Evolutionary conservation across 495 filamentous ascomycete genomes (phyloP), one percentile per base, ranked within the genome.

Genomic region (Penicillium coffeae): DNA sequence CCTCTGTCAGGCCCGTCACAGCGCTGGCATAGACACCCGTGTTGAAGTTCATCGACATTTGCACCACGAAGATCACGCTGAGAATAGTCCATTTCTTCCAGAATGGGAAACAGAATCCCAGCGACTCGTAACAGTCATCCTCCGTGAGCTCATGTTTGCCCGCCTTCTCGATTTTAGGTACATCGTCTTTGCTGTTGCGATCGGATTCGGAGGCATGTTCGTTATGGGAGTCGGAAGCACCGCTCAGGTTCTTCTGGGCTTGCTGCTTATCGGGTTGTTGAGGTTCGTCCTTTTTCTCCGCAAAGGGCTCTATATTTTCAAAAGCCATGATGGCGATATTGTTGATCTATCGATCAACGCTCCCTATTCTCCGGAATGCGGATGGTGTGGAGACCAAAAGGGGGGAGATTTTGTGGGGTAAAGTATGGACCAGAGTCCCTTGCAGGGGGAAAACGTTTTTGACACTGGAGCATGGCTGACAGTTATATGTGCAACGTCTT

Each of bases 1-100:
- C 64, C 36, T 80, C 64, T 1, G 78, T 71, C 47, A 91, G 77
- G 5, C 79, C 79, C 0, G 52, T 52, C 10, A 89, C 64, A 12
- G 77, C 86, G 56, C 86, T 87, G 32, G 81, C 74, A 65, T 88
- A 90, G 9, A 88, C 74, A 22, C 79, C 81, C 8, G 83, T 84
- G 72, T 90, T 90, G 74, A 90, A 87, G 71, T 91, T 91, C 87
- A 91, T 91, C 3, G 86, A 89, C 41, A 84, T 81, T 55, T 90
- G 87, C 6, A 91, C 84, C 34, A 77, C 60, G 69, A 89, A 89
- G 61, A 91, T 85, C 50, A 89, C 76, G 20, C 72, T 77, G 34
- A 90, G 74, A 56, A 90, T 86, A 41, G 60, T 76, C 86, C 86
- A 91, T 64, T 89, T 89, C 73, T 84, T 89, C 70, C 75, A 76